Evolutionary conservation across 257 asterid species (phyloP), one percentile per base, ranked within the genome.

Genomic region (Ajuga chamaepitys): DNA sequence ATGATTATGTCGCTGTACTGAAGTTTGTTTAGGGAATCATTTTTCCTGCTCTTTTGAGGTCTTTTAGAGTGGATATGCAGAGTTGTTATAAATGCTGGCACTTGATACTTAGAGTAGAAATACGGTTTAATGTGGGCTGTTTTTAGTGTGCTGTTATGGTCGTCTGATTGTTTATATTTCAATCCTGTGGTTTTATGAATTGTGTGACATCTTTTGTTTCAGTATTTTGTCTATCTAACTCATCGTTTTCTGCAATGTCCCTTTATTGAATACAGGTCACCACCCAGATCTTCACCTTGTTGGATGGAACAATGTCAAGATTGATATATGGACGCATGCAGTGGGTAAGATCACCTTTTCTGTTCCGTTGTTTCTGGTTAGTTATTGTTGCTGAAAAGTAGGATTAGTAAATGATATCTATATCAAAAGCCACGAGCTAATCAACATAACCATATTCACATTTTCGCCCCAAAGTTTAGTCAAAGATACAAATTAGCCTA

Each of bases 241-340:
- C 25, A 34, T 25, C 16, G 32, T 62, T 37, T 32, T 66, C 66
- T 52, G 62, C 67, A 55, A 25, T 63, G 28, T 37, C 26, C 5
- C 46, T 16, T 26, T 62, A 28, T 76, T 62, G 50, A 25, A 52
- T 62, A 69, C 74, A 85, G 98, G 97, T 64, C 96, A 93, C 72
- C 97, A 93, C 82, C 99, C 97, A 0, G 96, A 93, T 86, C 94
- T 93, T 75, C 99, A 93, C 86, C 97, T 93, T 63, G 88, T 85
- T 50, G 97, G 95, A 68, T 93, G 98, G 98, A 89, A 93, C 89
- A 93, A 84, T 20, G 81, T 89, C 74, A 80, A 78, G 80, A 81
- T 89, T 75, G 98, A 89, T 56, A 89, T 92, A 64, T 92, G 95
- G 97, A 89, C 99, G 1, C 97, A 93, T 73, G 91, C 89, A 48